These are phyloP conservation scores for Hibiscus syriacus DNA, from an alignment of 345 rosid species.

Conservation along the genomic window DNA sequence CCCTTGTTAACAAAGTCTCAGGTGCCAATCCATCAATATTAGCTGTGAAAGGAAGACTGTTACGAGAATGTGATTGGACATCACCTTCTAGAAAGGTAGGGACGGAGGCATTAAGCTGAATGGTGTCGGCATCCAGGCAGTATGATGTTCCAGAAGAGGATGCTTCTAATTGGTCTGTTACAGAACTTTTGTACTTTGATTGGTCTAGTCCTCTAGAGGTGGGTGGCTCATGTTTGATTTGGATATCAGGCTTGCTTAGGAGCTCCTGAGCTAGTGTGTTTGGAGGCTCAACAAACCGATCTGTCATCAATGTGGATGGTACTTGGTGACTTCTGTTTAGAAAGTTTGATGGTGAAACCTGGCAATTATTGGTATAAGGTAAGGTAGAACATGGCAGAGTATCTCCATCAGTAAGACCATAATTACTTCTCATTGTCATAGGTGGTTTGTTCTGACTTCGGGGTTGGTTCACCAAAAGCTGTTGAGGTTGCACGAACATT, in stretches of 20 bases:
- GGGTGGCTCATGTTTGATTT: constrained; percentile 52
- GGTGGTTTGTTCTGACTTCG: constrained; percentile 47
- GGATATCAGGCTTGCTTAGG: constrained; percentile 53
- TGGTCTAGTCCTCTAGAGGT: constrained; percentile 47
- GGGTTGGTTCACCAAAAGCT: constrained; percentile 2
- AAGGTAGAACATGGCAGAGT: constrained; percentile 94
- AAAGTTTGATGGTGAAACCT: constrained; percentile 57
- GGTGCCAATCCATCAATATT: constrained; percentile 63
- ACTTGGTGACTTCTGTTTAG: constrained; percentile 56
- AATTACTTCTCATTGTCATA: constrained; percentile 43
- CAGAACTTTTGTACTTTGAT: constrained; percentile 53
- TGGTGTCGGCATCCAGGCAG: constrained; percentile 68
- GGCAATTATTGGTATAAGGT: constrained; percentile 89
- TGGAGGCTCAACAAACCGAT: constrained; percentile 47
- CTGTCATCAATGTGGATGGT: constrained; percentile 45
- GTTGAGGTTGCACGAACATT: not conserved
- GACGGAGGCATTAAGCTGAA: constrained; percentile 62
- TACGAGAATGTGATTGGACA: constrained; percentile 62
- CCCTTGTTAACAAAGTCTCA: constrained; percentile 76
- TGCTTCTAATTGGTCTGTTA: constrained; percentile 79
- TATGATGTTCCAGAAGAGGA: constrained; percentile 92
- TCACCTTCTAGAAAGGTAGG: constrained; percentile 77
- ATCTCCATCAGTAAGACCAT: constrained; percentile 77
- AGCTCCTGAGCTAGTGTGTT: constrained; percentile 55
- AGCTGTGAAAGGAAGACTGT: constrained; percentile 50